Base-by-base conservation (phyloP, 1,139 yeast genomes). In the Geotrichum macrosporum region DNA sequence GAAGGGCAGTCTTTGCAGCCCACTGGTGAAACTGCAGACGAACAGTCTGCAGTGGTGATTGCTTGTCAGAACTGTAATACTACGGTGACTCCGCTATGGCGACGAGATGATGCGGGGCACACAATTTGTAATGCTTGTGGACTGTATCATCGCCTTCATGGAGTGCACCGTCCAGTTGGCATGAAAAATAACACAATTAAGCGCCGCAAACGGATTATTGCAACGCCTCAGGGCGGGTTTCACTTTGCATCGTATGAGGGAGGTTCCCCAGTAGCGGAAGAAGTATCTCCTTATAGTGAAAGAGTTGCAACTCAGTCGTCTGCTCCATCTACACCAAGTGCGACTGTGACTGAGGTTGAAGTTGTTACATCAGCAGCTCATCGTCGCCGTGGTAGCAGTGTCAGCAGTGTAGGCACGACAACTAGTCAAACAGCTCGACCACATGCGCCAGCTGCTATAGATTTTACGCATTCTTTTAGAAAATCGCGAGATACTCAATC, bases 121-220 rank as follows among this genome's bases (percentile, higher is more conserved):
- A 81, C 92, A 30, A 84, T 85, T 30, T 86, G 95, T 69, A 86
- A 86, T 60, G 95, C 95, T 0, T 85, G 95, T 67, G 95, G 95
- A 1, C 70, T 86, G 34, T 86, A 86, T 63, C 82, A 78, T 63
- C 71, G 83, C 50, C 74, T 86, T 40, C 95, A 85, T 60, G 92
- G 92, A 1, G 71, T 74, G 35, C 89, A 84, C 58, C 72, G 95
- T 43, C 95, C 95, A 1, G 80, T 80, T 13, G 77, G 77, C 51
- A 76, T 84, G 84, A 83, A 83, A 56, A 74, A 83, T 57, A 72
- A 74, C 48, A 80, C 84, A 39, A 84, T 86, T 54, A 84, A 84
- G 62, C 74, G 95, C 56, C 73, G 95, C 49, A 80, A 78, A 57
- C 72, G 94, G 19, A 55, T 54, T 26, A 50, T 57, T 36, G 46